phyloP scores from a whole-genome alignment of 768 basidiomycete genomes.

The Pleurotus tuber-regium region DNA sequence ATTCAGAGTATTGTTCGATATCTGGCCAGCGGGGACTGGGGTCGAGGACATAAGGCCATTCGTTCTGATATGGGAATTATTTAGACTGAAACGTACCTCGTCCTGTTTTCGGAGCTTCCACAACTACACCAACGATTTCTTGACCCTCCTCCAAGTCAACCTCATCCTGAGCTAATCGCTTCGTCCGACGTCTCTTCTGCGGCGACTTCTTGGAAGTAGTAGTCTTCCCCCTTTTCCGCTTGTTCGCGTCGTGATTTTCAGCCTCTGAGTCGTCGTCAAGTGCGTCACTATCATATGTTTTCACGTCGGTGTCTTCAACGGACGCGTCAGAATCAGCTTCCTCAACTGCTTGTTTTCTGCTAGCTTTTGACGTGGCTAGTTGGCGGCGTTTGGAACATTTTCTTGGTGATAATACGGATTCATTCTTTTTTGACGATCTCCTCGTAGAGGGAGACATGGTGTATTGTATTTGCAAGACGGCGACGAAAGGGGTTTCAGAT shows the following conservation, averaged over 20 bases:
- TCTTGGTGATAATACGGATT: too few relatives aligned
- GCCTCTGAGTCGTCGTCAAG: constrained; percentile 39
- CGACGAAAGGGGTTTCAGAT: too few relatives aligned
- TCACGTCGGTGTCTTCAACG: too few relatives aligned
- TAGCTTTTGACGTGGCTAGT: too few relatives aligned
- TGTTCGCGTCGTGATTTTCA: constrained; percentile 21
- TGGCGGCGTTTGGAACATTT: too few relatives aligned
- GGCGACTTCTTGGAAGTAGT: constrained; percentile 22
- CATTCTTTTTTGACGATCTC: too few relatives aligned
- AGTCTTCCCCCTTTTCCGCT: constrained; percentile 18
- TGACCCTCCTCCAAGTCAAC: constrained; percentile 59
- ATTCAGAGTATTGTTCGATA: constrained; percentile 82
- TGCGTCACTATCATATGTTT: constrained; percentile 27
- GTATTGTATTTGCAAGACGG: too few relatives aligned
- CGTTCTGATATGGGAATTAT: not conserved
- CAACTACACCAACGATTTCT: constrained; percentile 70
- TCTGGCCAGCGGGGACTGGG: constrained; percentile 77
- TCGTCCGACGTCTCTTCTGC: constrained; percentile 29
- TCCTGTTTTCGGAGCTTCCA: constrained; percentile 83
- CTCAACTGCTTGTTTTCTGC: too few relatives aligned
- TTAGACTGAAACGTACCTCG: constrained; percentile 45
- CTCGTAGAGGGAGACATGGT: too few relatives aligned
- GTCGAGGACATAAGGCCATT: too few relatives aligned
- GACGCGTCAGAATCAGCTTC: too few relatives aligned
- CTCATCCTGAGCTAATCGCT: constrained; percentile 40